Conservation (phyloP, 2,329 filamentous ascomycete genomes). For the Fusarium irregulare region DNA sequence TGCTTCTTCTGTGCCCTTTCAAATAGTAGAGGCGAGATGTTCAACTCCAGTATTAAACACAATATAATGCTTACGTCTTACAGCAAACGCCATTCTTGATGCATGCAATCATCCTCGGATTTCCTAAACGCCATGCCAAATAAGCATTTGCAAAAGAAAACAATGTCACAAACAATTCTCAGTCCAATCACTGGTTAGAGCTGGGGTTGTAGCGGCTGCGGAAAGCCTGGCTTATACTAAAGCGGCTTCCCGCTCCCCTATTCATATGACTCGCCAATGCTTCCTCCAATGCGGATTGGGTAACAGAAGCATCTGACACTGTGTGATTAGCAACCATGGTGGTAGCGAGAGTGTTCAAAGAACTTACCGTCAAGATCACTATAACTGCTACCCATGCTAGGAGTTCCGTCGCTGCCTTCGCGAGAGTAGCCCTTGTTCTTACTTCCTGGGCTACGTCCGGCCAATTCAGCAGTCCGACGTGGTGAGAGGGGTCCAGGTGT, state of each 20-base stretch:
- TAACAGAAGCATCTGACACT: constrained; percentile 77
- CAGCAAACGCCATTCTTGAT: constrained; percentile 43
- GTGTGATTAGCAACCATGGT: constrained; percentile 6
- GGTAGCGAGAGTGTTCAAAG: constrained; percentile 1
- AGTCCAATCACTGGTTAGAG: constrained; percentile 45
- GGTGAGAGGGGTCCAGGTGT: constrained; percentile 65
- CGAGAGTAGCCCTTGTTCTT: constrained; percentile 64
- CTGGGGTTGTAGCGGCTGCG: constrained; percentile 68
- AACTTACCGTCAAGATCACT: constrained; percentile 80
- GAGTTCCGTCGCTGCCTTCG: constrained; percentile 77
- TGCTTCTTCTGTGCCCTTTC: constrained; percentile 10
- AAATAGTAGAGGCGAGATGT: constrained; percentile 40
- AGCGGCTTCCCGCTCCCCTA: constrained; percentile 56
- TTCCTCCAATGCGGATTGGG: constrained; percentile 83
- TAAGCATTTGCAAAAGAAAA: constrained; percentile 13
- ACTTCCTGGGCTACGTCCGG: constrained; percentile 63
- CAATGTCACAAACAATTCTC: not conserved
- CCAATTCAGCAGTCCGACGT: constrained; percentile 68
- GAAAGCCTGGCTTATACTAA: constrained; percentile 76
- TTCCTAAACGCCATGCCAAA: constrained; percentile 42
- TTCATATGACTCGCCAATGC: constrained; percentile 70
- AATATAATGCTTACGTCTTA: constrained; percentile 9
- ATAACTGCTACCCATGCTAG: constrained; percentile 87
- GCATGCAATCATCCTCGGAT: constrained; percentile 18
- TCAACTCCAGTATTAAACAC: constrained; percentile 17